Percentiles rank a stretch among this genome's conserved stretches.
Conservation (phyloP, 345 rosid species). For the Corchorus olitorius region DNA sequence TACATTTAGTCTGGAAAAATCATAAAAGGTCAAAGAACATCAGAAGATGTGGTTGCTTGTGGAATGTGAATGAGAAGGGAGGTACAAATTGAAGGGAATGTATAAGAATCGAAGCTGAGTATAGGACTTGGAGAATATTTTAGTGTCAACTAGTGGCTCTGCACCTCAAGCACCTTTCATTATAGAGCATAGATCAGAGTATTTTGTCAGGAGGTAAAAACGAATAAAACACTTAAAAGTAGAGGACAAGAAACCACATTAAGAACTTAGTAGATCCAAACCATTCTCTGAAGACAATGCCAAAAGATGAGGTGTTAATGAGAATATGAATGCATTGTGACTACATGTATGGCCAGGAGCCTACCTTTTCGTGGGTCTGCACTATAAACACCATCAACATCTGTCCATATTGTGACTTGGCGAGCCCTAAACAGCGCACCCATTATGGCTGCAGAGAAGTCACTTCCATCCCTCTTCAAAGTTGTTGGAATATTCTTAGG, state of each 20-base stretch:
- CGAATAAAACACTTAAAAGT: not conserved
- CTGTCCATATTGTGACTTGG: constrained; percentile 97
- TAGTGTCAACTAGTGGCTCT: not conserved
- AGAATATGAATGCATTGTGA: not conserved
- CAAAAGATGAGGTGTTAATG: not conserved
- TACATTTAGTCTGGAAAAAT: not conserved
- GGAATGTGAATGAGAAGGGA: not conserved
- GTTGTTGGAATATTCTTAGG: constrained; percentile 95
- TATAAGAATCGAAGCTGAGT: not conserved
- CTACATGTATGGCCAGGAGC: constrained; percentile 15
- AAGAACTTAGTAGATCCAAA: not conserved
- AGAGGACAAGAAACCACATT: not conserved
- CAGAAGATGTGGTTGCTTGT: not conserved
- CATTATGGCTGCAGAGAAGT: constrained; percentile 97
- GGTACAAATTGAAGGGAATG: not conserved
- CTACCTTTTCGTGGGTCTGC: constrained; percentile 98
- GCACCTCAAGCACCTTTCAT: not conserved
- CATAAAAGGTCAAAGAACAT: not conserved
- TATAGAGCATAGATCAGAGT: not conserved
- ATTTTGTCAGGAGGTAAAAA: not conserved
- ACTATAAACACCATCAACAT: constrained; percentile 97
- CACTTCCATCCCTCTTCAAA: constrained; percentile 98
- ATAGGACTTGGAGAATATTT: not conserved
- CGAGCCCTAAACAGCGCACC: constrained; percentile 83
- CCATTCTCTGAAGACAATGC: not conserved